Percentiles rank a stretch among this genome's conserved stretches.
phyloP scores from a whole-genome alignment of 331 rosid genomes.

The Cydonia oblonga region DNA sequence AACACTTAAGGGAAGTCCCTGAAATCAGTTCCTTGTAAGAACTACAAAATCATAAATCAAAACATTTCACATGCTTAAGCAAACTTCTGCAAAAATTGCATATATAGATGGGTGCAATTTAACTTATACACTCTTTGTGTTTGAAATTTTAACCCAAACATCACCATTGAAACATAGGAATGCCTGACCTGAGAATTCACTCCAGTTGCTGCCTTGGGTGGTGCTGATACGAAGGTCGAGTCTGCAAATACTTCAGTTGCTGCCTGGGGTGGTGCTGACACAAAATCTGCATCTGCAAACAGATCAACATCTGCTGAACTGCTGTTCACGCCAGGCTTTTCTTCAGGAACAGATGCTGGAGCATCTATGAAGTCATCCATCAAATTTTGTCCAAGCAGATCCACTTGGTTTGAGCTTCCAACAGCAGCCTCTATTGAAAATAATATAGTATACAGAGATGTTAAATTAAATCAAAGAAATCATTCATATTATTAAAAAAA shows the following conservation, averaged over 20 bases:
- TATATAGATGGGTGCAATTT: no score
- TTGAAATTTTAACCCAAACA: no score
- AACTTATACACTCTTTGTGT: no score
- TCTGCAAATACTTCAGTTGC: constrained; percentile 58
- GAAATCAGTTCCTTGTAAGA: background rate
- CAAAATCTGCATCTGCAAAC: constrained; percentile 87
- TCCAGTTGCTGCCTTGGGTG: constrained; percentile 39
- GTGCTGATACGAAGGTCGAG: constrained; percentile 57
- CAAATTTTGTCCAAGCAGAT: constrained; percentile 72
- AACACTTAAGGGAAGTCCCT: background rate
- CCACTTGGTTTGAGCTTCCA: constrained; percentile 60
- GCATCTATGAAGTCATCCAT: constrained; percentile 85
- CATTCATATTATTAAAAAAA: background rate
- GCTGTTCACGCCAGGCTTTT: constrained; percentile 30
- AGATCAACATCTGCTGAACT: constrained; percentile 68
- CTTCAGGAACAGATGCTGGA: constrained; percentile 57
- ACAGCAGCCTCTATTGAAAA: constrained; percentile 52
- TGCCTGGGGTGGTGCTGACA: constrained; percentile 45
- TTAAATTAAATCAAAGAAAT: background rate
- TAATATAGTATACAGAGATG: constrained; percentile 8
- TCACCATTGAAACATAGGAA: background rate
- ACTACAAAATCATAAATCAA: no score
- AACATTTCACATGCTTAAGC: background rate
- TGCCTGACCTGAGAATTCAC: constrained; percentile 43
- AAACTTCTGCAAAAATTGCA: background rate